Evolutionary conservation across 2,329 filamentous ascomycete genomes (phyloP), one percentile per base, ranked within the genome.

Genomic region (Xylariaceae sp.): DNA sequence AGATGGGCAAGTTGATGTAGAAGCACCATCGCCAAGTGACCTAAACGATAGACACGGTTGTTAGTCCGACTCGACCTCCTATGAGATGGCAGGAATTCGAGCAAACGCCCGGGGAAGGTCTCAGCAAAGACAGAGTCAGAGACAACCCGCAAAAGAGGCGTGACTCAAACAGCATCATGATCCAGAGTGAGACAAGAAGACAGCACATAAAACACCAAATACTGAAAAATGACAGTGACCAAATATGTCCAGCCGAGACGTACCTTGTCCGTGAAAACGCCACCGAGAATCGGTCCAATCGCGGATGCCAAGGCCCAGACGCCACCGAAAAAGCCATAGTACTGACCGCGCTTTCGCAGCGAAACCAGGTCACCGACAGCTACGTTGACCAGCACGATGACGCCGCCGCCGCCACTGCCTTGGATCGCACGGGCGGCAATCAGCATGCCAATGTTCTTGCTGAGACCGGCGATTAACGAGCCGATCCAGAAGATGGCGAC

Each of bases 1-100:
- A 74, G 30, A 80, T 72, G 47, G 78, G 78, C 17, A 81, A 68
- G 71, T 90, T 90, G 70, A 90, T 82, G 69, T 84, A 86, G 71
- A 86, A 86, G 67, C 82, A 89, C 85, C 86, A 88, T 52, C 87
- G 75, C 87, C 87, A 89, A 6, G 67, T 80, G 23, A 82, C 81
- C 62, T 61, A 54, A 6, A 18, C n/a, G 4, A 15, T 9, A 30
- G 4, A 42, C 2, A 23, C 15, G 11, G 7, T 34, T 35, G 37
- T 60, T 56, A 58, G 57, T 35, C 23, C 18, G 13, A 42, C 11
- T 5, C 23, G 23, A 42, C 8, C 37, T 42, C 37, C 37, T 13
- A 42, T 42, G 4, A 42, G 11, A 30, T 30, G 23, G 23, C 23
- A 30, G 23, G 23, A 30, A 30, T 30, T 30, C 23, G 23, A 30